Evolutionary conservation across 148 eudicot species (phyloP), one percentile per base, ranked within the genome.

Genomic region (Heliamphora exappendiculata): DNA sequence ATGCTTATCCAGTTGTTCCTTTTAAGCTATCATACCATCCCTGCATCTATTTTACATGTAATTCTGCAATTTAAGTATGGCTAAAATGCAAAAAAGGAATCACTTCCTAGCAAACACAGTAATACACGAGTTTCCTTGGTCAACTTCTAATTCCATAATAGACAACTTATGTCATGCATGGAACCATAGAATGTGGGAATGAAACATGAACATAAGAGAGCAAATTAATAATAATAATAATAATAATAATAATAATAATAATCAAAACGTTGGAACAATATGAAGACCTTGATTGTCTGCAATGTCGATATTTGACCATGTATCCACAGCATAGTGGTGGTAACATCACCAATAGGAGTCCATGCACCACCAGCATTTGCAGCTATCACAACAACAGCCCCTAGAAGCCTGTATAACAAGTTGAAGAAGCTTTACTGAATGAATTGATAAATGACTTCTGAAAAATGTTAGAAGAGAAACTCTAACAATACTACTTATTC

Each of bases 351-450:
- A 78, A 95, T 95, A 64, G 99, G 99, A 77, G 97, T 87, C 99
- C 99, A 95, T 68, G 97, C 93, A 81, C 99, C 99, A 81, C 99
- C 99, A 81, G 99, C 93, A 84, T 95, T 95, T 83, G 99, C 99
- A 62, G 99, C 96, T 76, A 95, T 86, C 55, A 95, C 99, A 63
- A 95, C 90, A 66, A 95, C 98, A 83, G 87, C 99, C 80, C 99
- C 99, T 42, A 95, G 88, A 85, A 95, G 80, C 98, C 97, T 95
- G 85, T 51, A 74, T 78, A 63, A 26, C 68, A 80, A 36, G 74
- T 45, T 58, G 37, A 63, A 49, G 60, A 75, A 73, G 19, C 67
- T 79, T 44, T 63, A 65, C 7, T 0, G 22, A 29, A 37, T 60
- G 54, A 72, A 74, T 44, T 69, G 63, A 49, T 57, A 58, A 39